These are phyloP conservation scores for Penicillium sp. DNA, from an alignment of 2,329 filamentous ascomycete genomes.

Conservation along the genomic window DNA sequence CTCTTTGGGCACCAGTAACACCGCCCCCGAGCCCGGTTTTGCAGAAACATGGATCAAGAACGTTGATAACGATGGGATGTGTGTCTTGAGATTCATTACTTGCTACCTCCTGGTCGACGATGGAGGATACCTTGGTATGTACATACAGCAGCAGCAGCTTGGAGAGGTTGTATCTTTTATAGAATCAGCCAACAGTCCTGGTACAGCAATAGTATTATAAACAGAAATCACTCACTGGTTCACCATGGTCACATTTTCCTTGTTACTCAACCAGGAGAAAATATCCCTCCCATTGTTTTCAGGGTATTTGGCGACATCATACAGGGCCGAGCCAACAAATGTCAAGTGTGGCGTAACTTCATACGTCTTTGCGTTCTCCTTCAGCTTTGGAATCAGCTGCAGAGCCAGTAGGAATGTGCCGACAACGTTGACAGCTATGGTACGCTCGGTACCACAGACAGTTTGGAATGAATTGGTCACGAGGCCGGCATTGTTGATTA, in stretches of 20 bases:
- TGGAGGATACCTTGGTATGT: not conserved
- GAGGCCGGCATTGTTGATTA: conserved; percentile 20
- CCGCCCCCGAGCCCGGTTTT: not conserved
- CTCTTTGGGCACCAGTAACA: not conserved
- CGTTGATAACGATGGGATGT: not conserved
- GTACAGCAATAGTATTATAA: not conserved
- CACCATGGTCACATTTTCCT: not conserved
- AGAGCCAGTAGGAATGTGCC: not conserved
- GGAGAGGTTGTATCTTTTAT: not conserved
- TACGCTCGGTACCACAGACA: not conserved
- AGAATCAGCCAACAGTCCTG: not conserved
- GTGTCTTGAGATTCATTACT: not conserved
- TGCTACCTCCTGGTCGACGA: not conserved
- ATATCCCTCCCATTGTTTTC: not conserved
- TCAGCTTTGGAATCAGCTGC: conserved; percentile 1
- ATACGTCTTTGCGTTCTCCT: not conserved
- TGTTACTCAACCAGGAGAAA: not conserved
- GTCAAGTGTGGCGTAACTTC: not conserved
- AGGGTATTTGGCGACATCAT: conserved; percentile 4
- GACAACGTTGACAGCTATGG: not conserved
- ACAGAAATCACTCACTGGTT: not conserved
- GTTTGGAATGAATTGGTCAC: not conserved
- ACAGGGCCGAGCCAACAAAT: conserved; percentile 5
- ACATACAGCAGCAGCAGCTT: not conserved
- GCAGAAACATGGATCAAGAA: conserved; percentile 1